phyloP scores from a whole-genome alignment of 495 filamentous ascomycete genomes.

The Melanomma pulvis-pyrius region DNA sequence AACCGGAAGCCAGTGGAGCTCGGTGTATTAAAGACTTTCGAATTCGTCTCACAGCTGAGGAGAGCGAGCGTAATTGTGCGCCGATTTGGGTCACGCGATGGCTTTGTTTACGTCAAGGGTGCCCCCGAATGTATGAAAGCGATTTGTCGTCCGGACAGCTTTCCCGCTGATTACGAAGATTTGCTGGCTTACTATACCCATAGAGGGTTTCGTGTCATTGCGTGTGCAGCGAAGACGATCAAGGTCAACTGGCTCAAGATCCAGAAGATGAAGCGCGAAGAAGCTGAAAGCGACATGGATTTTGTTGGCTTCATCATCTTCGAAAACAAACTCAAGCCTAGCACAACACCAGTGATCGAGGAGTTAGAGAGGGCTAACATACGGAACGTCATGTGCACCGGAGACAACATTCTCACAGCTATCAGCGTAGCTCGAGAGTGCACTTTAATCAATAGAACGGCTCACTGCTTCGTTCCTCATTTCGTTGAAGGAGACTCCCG shows the following conservation, averaged over 20 bases:
- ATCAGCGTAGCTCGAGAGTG: constrained; percentile 96
- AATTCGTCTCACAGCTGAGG: constrained; percentile 95
- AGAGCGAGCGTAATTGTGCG: constrained; percentile 91
- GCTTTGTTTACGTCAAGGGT: constrained; percentile 90
- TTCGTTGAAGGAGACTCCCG: constrained; percentile 72
- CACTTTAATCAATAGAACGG: constrained; percentile 73
- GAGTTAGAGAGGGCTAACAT: constrained; percentile 87
- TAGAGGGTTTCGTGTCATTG: constrained; percentile 96
- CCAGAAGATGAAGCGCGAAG: constrained; percentile 84
- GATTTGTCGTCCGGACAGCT: constrained; percentile 80
- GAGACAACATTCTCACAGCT: constrained; percentile 97
- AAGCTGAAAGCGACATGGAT: constrained; percentile 79
- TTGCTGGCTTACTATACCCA: constrained; percentile 88
- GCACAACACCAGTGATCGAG: constrained; percentile 72
- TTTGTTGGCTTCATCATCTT: constrained; percentile 98
- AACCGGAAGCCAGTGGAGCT: constrained; percentile 67
- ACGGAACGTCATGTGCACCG: constrained; percentile 93
- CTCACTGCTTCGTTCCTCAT: constrained; percentile 90
- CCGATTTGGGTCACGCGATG: constrained; percentile 77
- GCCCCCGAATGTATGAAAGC: constrained; percentile 95
- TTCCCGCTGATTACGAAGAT: constrained; percentile 89
- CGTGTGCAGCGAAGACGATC: constrained; percentile 86
- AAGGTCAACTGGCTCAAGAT: constrained; percentile 91
- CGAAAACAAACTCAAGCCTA: constrained; percentile 95
- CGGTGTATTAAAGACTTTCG: constrained; percentile 83